Evolutionary conservation across 1,284 basidiomycete genomes (phyloP), one percentile per base, ranked within the genome.

Genomic region (Sporisorium iseilematis-ciliati): DNA sequence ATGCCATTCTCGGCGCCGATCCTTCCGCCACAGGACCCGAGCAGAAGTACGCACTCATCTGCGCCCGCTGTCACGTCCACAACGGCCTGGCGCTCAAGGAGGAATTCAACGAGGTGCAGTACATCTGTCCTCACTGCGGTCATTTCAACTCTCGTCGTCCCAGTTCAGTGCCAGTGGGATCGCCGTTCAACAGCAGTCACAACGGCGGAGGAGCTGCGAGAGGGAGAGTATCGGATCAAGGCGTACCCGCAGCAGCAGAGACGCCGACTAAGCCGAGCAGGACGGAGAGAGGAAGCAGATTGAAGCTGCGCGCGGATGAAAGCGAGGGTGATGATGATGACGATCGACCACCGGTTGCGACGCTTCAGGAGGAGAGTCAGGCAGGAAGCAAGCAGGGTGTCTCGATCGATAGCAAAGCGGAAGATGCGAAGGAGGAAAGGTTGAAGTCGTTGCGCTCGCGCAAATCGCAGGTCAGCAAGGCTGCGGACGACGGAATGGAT

Each of bases 61-160:
- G 96, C 86, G 90, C 91, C 66, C 91, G 91, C 77, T 99, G 96
- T 85, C 96, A 94, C 82, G 87, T 90, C 16, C 96, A 99, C 86
- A 99, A 99, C 81, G 96, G 96, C 0, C 88, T 99, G 10, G 93
- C 96, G 4, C 92, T 92, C 69, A 92, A 94, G 85, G 91, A 90
- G 66, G 89, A 93, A 85, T 97, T 93, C 90, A 92, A 94, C 80
- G 91, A 93, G 70, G 90, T 93, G 57, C 93, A 92, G 86, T 93
- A 92, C 78, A 85, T 90, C 49, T 93, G 92, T 79, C 90, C 90
- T 0, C 91, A 91, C 79, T 93, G 92, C 80, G 90, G 90, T 16
- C 88, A 90, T 79, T 91, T 93, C 85, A 93, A 93, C 77, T 86
- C 89, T 0, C 69, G 79, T 2, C 55, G 83, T 16, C 82, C 83